These are phyloP conservation scores for Ganoderma meredithae DNA, from an alignment of 1,284 basidiomycete species.

Conservation along the genomic window DNA sequence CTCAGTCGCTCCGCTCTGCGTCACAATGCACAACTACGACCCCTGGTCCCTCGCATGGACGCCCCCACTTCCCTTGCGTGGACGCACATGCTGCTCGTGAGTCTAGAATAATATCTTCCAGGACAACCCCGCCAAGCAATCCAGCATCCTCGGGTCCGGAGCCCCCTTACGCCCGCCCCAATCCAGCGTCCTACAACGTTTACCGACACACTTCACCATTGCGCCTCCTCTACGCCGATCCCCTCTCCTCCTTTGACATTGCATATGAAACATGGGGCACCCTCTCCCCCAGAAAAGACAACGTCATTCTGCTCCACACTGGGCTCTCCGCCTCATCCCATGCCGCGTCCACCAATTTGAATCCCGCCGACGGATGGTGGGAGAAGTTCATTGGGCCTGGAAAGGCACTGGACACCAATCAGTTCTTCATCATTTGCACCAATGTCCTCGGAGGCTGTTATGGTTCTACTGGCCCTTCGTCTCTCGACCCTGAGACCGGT, in stretches of 20 bases:
- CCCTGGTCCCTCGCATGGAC: slow-evolving; percentile 31
- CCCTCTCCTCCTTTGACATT: slow-evolving; percentile 83
- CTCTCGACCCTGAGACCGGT: slow-evolving; percentile 71
- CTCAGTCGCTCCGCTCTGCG: slow-evolving; percentile 35
- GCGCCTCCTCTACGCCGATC: slow-evolving; percentile 75
- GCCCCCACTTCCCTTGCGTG: slow-evolving; percentile 75
- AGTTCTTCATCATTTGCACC: slow-evolving; percentile 95
- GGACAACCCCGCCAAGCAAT: slow-evolving; percentile 34
- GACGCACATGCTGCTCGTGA: slow-evolving; percentile 76
- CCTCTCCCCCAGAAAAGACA: slow-evolving; percentile 80
- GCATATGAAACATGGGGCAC: slow-evolving; percentile 99
- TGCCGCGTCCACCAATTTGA: slow-evolving; percentile 84
- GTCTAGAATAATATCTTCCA: slow-evolving; percentile 51
- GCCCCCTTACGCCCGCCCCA: slow-evolving; percentile 79
- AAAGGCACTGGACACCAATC: slow-evolving; percentile 91
- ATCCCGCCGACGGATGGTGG: slow-evolving; percentile 95
- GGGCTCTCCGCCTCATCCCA: slow-evolving; percentile 96
- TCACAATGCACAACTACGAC: slow-evolving; percentile 38
- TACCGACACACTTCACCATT: slow-evolving; percentile 73
- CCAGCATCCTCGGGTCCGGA: slow-evolving; percentile 67
- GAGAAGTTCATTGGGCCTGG: slow-evolving; percentile 98
- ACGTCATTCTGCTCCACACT: slow-evolving; percentile 97
- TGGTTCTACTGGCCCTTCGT: slow-evolving; percentile 94
- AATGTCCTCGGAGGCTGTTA: slow-evolving; percentile 99
- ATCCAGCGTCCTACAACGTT: slow-evolving; percentile 69